Conservation (phyloP, 2,329 filamentous ascomycete genomes). For the Cryphonectria parasitica region DNA sequence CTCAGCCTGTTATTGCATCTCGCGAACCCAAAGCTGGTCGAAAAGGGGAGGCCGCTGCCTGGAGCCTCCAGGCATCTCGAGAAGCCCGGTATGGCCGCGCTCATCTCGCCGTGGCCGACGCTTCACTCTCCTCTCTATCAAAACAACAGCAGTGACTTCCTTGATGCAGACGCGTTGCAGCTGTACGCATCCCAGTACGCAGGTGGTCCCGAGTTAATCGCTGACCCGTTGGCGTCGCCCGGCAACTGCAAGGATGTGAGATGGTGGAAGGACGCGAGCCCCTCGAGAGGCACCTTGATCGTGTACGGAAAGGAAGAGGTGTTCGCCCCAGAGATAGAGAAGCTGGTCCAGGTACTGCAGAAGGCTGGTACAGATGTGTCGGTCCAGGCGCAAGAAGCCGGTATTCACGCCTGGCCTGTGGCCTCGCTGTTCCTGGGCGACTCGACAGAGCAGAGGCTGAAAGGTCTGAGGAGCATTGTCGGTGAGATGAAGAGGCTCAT, state of each 20-base stretch:
- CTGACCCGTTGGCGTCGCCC: conserved; percentile 68
- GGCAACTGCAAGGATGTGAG: conserved; percentile 67
- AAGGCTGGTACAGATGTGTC: conserved; percentile 58
- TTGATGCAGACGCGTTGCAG: conserved; percentile 68
- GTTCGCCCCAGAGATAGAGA: conserved; percentile 70
- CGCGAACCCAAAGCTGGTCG: conserved; percentile 41
- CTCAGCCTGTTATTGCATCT: conserved; percentile 74
- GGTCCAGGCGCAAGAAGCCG: conserved; percentile 63
- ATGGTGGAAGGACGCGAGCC: conserved; percentile 70
- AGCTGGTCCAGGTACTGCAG: conserved; percentile 59
- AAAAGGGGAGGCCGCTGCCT: conserved; percentile 27
- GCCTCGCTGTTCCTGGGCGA: conserved; percentile 62
- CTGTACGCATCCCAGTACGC: conserved; percentile 73
- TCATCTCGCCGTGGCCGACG: conserved; percentile 83
- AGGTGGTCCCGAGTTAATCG: conserved; percentile 49
- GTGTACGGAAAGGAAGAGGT: conserved; percentile 79
- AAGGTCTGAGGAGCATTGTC: conserved; percentile 52
- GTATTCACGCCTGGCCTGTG: conserved; percentile 84
- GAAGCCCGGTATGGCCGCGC: conserved; percentile 63
- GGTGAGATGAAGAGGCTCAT: conserved; percentile 41
- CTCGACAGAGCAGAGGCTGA: conserved; percentile 52
- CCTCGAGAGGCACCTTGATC: conserved; percentile 69
- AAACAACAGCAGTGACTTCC: conserved; percentile 75
- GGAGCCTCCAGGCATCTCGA: conserved; percentile 38
- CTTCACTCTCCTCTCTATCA: conserved; percentile 69